Conservation (phyloP, 2,329 filamentous ascomycete species). For the Aspergillus persii region DNA sequence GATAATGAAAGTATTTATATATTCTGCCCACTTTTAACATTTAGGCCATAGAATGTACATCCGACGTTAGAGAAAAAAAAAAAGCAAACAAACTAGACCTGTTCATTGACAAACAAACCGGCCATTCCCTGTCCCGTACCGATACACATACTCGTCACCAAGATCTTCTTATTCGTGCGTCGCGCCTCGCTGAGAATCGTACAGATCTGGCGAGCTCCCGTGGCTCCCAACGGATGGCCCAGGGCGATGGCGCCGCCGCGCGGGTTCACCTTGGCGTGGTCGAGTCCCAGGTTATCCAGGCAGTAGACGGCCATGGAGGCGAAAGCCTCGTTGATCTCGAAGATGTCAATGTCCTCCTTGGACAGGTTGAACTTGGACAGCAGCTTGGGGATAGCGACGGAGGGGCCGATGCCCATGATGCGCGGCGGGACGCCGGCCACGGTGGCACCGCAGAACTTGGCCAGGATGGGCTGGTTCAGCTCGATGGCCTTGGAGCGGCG, state of each 20-base stretch:
- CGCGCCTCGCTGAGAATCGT: conserved; percentile 84
- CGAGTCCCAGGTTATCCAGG: conserved; percentile 63
- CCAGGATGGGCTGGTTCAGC: conserved; percentile 86
- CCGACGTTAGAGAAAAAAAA: too few species aligned
- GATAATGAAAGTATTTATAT: background rate
- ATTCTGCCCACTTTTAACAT: background rate
- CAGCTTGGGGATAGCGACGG: conserved; percentile 72
- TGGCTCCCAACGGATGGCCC: conserved; percentile 87
- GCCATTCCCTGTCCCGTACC: conserved; percentile 68
- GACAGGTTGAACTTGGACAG: conserved; percentile 74
- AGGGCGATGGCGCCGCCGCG: conserved; percentile 91
- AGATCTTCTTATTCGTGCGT: conserved; percentile 81
- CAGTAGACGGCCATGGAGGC: conserved; percentile 98
- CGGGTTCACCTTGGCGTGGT: conserved; percentile 77
- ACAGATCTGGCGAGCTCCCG: conserved; percentile 84
- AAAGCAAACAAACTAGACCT: conserved; percentile 33
- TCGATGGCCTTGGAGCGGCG: conserved; percentile 85
- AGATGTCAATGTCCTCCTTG: conserved; percentile 79
- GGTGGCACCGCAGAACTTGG: conserved; percentile 90
- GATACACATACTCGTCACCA: conserved; percentile 89
- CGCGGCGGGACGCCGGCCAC: conserved; percentile 85
- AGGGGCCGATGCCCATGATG: conserved; percentile 83
- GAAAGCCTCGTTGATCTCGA: conserved; percentile 97
- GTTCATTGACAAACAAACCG: conserved; percentile 64
- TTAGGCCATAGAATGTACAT: too few species aligned